Percentiles rank a stretch among this genome's conserved stretches.
Conservation (phyloP, 345 rosid species). For the Abelmoschus esculentus region DNA sequence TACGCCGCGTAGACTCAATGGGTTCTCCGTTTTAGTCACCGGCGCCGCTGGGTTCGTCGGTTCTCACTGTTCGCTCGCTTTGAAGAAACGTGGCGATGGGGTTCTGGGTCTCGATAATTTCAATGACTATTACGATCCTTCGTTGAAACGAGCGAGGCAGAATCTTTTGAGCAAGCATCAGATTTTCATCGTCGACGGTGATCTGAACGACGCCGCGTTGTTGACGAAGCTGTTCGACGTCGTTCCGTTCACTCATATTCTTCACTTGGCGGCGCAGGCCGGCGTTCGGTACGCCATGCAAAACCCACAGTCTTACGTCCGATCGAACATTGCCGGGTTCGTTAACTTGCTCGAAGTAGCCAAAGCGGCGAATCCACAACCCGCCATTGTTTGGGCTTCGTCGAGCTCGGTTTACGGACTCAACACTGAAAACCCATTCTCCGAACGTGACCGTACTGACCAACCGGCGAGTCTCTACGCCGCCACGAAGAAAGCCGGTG, state of each 20-base stretch:
- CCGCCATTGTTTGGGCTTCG: conserved; percentile 79
- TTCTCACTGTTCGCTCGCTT: conserved; percentile 58
- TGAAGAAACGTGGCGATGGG: conserved; percentile 75
- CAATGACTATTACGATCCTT: conserved; percentile 64
- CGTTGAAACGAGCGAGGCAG: conserved; percentile 65
- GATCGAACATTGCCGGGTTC: conserved; percentile 76
- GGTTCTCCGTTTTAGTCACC: conserved; percentile 66
- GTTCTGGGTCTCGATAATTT: conserved; percentile 75
- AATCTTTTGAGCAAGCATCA: conserved; percentile 44
- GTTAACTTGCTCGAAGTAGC: conserved; percentile 69
- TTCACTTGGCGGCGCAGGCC: conserved; percentile 87
- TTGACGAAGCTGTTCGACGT: conserved; percentile 68
- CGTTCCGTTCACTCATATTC: conserved; percentile 75
- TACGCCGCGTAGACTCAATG: conserved; percentile 57
- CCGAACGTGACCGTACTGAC: conserved; percentile 69
- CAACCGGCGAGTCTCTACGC: conserved; percentile 86
- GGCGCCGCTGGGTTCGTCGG: conserved; percentile 87
- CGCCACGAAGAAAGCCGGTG: conserved; percentile 81
- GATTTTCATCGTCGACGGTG: conserved; percentile 68
- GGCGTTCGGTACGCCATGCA: conserved; percentile 91
- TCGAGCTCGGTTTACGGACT: conserved; percentile 87
- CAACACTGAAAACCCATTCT: conserved; percentile 75
- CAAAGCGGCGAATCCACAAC: conserved; percentile 67
- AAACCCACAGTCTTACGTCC: conserved; percentile 73
- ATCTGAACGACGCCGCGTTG: conserved; percentile 55